phyloP scores from a whole-genome alignment of 2,329 filamentous ascomycete genomes.

The Trichoderma sp. region DNA sequence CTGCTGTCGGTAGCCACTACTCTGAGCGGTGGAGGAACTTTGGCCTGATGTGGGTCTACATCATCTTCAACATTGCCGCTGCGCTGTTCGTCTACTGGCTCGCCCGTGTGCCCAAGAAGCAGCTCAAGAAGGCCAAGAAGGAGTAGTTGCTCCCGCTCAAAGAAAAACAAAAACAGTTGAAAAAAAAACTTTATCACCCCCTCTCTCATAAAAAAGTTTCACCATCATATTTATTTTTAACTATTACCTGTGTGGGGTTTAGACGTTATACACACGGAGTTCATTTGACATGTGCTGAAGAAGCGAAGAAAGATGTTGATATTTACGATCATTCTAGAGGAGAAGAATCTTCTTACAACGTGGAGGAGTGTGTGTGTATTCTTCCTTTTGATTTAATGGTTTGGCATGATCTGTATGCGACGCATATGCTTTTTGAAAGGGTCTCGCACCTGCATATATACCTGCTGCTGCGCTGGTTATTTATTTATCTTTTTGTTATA shows the following conservation, averaged over 20 bases:
- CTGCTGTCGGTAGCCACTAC: conserved; percentile 53
- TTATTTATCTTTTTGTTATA: not conserved
- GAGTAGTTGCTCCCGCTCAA: conserved; percentile 19
- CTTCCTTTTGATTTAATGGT: not conserved
- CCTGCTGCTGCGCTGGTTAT: conserved; percentile 15
- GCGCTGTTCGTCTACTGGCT: conserved; percentile 60
- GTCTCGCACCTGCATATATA: conserved; percentile 17
- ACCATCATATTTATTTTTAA: conserved; percentile 4
- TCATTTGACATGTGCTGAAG: not conserved
- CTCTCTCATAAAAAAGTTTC: not conserved
- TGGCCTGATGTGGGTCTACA: conserved; percentile 61
- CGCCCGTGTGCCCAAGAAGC: conserved; percentile 51
- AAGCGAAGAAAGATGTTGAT: not conserved
- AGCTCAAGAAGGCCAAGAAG: conserved; percentile 33
- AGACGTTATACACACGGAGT: conserved; percentile 12
- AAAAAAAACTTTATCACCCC: not conserved
- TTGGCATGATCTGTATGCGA: conserved; percentile 9
- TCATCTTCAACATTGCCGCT: conserved; percentile 58
- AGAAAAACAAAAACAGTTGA: not conserved
- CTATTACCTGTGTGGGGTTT: not conserved
- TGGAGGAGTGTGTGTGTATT: not conserved
- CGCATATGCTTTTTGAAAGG: not conserved
- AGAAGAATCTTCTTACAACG: not conserved
- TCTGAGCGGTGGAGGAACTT: conserved; percentile 68
- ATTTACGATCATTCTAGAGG: not conserved